Conservation (phyloP, 164 flowering plant genomes). For the Warburgia ugandensis region DNA sequence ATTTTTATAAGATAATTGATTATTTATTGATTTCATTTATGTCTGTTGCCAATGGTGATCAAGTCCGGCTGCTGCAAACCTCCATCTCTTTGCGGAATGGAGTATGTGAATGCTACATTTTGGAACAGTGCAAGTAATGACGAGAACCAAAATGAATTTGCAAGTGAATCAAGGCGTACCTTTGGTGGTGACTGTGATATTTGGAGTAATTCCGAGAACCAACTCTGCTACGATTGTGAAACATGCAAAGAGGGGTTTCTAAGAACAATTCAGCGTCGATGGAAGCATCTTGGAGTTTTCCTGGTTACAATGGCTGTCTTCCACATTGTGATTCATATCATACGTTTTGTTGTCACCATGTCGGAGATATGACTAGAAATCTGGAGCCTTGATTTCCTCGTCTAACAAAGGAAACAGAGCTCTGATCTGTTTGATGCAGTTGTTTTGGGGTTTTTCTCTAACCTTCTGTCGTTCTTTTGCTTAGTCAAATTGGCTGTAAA, state of each 20-base stretch:
- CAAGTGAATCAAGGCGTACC: neutral
- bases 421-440: too few relatives aligned
- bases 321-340: constrained; percentile 13
- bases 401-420: too few relatives aligned
- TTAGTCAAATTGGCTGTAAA: too few relatives aligned
- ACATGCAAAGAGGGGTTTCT: constrained; percentile 33
- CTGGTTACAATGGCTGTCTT: constrained; percentile 21
- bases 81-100: constrained; percentile 29
- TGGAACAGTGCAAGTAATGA: constrained; percentile 19
- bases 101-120: constrained; percentile 33
- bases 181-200: constrained; percentile 21
- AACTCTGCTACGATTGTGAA: constrained; percentile 31
- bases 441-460: too few relatives aligned
- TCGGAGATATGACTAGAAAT: too few relatives aligned
- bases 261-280: constrained; percentile 20
- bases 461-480: too few relatives aligned
- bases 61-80: constrained; percentile 49
- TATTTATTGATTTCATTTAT: neutral
- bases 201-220: constrained; percentile 27
- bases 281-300: constrained; percentile 36
- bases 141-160: neutral
- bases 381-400: too few relatives aligned
- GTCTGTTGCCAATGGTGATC: constrained; percentile 2
- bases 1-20: neutral
- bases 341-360: too few relatives aligned